Evolutionary conservation across 139 green algal genomes (phyloP), one percentile per base, ranked within the genome.

Genomic region (Picochlorum sp.): DNA sequence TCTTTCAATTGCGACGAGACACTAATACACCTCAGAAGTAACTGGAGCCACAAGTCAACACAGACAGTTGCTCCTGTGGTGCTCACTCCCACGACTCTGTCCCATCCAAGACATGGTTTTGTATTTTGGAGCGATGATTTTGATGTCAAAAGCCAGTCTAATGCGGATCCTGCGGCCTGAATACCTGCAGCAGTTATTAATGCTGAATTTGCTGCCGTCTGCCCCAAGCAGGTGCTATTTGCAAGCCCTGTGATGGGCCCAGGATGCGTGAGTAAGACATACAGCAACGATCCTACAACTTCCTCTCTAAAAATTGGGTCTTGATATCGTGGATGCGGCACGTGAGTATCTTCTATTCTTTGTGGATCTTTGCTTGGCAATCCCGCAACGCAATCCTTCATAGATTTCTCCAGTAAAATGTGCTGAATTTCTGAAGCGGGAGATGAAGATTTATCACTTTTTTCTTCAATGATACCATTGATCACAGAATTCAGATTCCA

Each of bases 41-140:
- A 75, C 67, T 77, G 73, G 28, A 92, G 82, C 86, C 86, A 92
- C 18, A 78, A 41, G 75, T 92, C 86, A 6, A 72, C 75, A 14
- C 84, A 74, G 26, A 60, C 77, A 28, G 73, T 89, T 67, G 82
- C 79, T 60, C 86, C 83, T 16, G 83, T 75, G 3, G 75, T 72
- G 2, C 67, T 60, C 30, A 61, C 37, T 21, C 28, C 44, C 4
- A 63, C 58, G 24, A 81, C 57, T 0, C 82, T 74, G 57, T 90
- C 84, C 84, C 86, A 92, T 9, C 64, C 68, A 47, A 91, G 59
- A 61, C 86, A 92, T 0, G 71, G 70, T 54, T 84, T 80, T 56
- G 69, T 78, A 47, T 70, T 68, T 67, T 77, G 60, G 23, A 91
- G 77, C 14, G 81, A 75, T 4, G 79, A 69, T 20, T 80, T 77